Conservation (phyloP, 1,284 basidiomycete genomes). For the Malassezia pachydermatis region DNA sequence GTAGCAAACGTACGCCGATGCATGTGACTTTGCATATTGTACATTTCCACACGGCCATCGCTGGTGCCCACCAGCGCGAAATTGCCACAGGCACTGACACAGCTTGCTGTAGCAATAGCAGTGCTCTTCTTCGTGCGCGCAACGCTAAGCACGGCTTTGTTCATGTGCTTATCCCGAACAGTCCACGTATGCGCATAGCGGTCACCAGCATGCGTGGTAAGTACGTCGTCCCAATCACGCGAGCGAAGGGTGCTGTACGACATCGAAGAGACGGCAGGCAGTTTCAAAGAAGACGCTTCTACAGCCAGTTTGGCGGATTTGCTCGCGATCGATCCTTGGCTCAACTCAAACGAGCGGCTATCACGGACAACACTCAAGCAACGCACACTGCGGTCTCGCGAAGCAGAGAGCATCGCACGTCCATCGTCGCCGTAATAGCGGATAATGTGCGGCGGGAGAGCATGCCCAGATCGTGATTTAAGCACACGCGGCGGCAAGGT, state of each 20-base stretch:
- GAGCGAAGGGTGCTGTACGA: constrained; percentile 69
- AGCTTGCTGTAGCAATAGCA: constrained; percentile 51
- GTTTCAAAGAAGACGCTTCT: constrained; percentile 55
- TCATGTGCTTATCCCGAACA: constrained; percentile 35
- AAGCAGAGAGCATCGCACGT: constrained; percentile 64
- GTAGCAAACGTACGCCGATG: constrained; percentile 56
- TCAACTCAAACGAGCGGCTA: constrained; percentile 63
- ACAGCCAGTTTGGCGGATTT: constrained; percentile 72
- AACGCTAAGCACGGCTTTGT: constrained; percentile 21
- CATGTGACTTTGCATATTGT: constrained; percentile 67
- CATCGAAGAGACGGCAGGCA: constrained; percentile 64
- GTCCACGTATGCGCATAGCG: constrained; percentile 35
- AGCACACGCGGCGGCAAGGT: constrained; percentile 60
- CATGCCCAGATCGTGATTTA: constrained; percentile 85
- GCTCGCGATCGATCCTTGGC: constrained; percentile 69
- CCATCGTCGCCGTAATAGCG: constrained; percentile 93
- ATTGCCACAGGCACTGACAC: constrained; percentile 88
- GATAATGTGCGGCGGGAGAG: constrained; percentile 78
- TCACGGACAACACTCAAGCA: constrained; percentile 74
- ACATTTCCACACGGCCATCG: constrained; percentile 37
- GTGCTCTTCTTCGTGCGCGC: constrained; percentile 21
- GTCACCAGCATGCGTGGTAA: constrained; percentile 72
- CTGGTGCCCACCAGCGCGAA: constrained; percentile 63
- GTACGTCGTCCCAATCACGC: constrained; percentile 95
- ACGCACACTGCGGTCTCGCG: constrained; percentile 67